A percentile compares a stretch with the other conserved stretches of the same genome.
Evolutionary conservation across 1,284 basidiomycete genomes (phyloP).

Genomic region (Pseudozyma tsukubaensis): DNA sequence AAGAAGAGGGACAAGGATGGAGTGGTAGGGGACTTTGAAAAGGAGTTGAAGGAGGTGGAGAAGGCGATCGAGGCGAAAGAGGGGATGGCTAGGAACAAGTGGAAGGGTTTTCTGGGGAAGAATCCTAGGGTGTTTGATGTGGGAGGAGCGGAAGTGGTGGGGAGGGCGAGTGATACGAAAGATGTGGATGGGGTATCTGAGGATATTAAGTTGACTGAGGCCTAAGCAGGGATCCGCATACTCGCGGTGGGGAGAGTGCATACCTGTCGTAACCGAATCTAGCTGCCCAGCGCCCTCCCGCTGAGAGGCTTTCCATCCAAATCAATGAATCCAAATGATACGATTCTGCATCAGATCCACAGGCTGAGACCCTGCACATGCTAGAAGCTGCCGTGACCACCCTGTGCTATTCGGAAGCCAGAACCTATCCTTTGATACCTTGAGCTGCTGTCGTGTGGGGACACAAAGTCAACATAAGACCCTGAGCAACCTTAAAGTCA

Average conservation of each 20-base stretch:
- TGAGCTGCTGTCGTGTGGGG: neutral
- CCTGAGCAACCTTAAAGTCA: neutral
- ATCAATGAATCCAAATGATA: too few relatives aligned
- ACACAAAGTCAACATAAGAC: neutral
- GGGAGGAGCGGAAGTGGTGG: neutral
- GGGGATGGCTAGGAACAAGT: conserved; percentile 17
- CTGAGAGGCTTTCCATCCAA: too few relatives aligned
- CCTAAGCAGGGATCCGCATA: too few relatives aligned
- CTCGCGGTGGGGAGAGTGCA: too few relatives aligned
- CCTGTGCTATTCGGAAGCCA: too few relatives aligned
- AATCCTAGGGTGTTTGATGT: conserved; percentile 11
- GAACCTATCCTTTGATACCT: too few relatives aligned
- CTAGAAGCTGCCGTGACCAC: too few relatives aligned
- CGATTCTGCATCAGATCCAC: too few relatives aligned
- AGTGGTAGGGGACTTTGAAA: conserved; percentile 9
- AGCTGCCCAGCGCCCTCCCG: too few relatives aligned
- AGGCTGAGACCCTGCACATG: too few relatives aligned
- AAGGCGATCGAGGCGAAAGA: conserved; percentile 23
- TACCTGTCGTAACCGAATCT: too few relatives aligned
- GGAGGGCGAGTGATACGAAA: neutral
- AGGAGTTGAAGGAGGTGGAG: conserved; percentile 15
- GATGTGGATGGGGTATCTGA: neutral
- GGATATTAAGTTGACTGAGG: neutral
- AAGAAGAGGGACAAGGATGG: conserved; percentile 2
- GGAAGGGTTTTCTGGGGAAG: conserved; percentile 33